phyloP scores from a whole-genome alignment of 805 yeast genomes.

The Candida schatavii region DNA sequence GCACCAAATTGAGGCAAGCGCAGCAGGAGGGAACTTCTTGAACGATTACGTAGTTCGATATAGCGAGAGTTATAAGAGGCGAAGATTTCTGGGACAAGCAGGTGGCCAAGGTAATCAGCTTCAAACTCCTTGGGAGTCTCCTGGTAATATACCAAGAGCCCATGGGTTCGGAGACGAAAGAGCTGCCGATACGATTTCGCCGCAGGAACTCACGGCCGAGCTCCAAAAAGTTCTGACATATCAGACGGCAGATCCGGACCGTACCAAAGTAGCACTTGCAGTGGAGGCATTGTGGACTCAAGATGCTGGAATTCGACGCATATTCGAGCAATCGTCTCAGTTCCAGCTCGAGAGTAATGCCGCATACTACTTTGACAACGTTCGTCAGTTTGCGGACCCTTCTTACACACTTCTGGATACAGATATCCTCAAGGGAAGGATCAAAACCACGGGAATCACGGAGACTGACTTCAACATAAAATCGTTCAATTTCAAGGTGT shows the following conservation, averaged over 20 bases:
- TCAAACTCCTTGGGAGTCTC: constrained; percentile 10
- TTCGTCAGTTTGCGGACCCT: constrained; percentile 60
- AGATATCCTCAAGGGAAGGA: constrained; percentile 86
- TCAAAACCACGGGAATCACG: constrained; percentile 93
- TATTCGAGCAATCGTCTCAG: constrained; percentile 61
- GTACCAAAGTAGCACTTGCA: constrained; percentile 67
- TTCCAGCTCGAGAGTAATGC: constrained; percentile 87
- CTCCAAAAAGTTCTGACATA: constrained; percentile 5
- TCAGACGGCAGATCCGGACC: constrained; percentile 15
- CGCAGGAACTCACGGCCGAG: constrained; percentile 10
- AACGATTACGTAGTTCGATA: constrained; percentile 64
- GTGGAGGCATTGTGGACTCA: constrained; percentile 64
- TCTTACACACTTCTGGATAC: constrained; percentile 70
- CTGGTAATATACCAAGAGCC: neutral
- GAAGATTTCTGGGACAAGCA: constrained; percentile 25
- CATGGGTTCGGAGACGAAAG: neutral
- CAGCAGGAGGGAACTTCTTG: constrained; percentile 66
- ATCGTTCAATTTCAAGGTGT: constrained; percentile 64
- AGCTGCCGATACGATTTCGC: neutral
- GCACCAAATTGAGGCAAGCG: constrained; percentile 59
- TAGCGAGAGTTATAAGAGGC: constrained; percentile 50
- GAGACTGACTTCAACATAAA: constrained; percentile 74
- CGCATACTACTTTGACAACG: constrained; percentile 72
- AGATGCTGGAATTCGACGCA: constrained; percentile 63
- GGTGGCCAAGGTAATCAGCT: constrained; percentile 49